A percentile compares a stretch with the other conserved stretches of the same genome.
Conservation (phyloP, 345 rosid species). For the Salix purpurea region DNA sequence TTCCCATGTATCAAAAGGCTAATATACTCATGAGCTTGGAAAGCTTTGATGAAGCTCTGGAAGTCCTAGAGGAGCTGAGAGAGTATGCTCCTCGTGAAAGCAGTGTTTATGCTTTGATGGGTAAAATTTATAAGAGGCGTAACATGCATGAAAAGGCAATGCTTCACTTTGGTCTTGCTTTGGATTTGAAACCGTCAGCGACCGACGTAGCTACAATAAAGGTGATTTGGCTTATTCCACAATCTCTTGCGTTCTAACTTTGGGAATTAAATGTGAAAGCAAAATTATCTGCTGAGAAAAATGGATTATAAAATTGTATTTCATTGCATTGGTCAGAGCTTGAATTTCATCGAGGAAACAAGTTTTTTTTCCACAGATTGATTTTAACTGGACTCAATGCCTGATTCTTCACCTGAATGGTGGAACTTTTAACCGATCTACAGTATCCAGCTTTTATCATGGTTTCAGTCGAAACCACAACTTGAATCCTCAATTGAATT, state of each 20-base stretch:
- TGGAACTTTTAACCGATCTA: too few species aligned
- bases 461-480: background rate
- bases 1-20: conserved; percentile 98
- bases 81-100: conserved; percentile 92
- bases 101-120: conserved; percentile 93
- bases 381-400: background rate
- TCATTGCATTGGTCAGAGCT: background rate
- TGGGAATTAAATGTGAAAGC: background rate
- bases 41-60: conserved; percentile 76
- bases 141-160: conserved; percentile 84
- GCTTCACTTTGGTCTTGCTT: conserved; percentile 89
- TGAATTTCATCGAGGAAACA: background rate
- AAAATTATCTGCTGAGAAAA: background rate
- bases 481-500: background rate
- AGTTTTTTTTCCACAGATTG: background rate
- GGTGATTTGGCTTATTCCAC: conserved; percentile 34
- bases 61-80: conserved; percentile 89
- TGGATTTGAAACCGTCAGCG: conserved; percentile 96
- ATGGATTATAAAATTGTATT: background rate
- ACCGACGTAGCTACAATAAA: conserved; percentile 86
- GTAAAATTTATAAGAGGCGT: conserved; percentile 68
- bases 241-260: background rate
- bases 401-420: background rate
- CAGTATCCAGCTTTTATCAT: background rate
- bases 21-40: conserved; percentile 72